Percentiles rank a stretch among this genome's conserved stretches.
Evolutionary conservation across 208 protist genomes (phyloP).

Genomic region (Crithidia acanthocephali): DNA sequence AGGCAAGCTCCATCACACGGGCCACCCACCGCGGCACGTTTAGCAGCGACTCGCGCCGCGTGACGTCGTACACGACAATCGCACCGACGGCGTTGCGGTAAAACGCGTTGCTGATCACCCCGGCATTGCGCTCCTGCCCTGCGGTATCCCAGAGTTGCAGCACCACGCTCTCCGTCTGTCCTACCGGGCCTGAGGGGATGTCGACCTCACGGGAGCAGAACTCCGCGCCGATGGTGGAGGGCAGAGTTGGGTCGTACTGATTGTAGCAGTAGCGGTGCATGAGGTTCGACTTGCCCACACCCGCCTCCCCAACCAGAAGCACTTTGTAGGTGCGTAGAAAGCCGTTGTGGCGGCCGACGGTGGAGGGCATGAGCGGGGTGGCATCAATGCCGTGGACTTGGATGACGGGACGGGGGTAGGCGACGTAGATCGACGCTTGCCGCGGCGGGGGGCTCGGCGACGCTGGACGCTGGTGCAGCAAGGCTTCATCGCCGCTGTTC

Average conservation of each 20-base stretch:
- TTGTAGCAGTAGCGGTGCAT: constrained; percentile 95
- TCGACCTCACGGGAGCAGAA: constrained; percentile 96
- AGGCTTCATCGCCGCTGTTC: no score
- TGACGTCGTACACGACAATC: constrained; percentile 57
- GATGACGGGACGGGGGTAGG: constrained; percentile 14
- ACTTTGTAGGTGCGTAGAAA: constrained; percentile 95
- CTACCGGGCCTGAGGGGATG: constrained; percentile 50
- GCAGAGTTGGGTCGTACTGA: constrained; percentile 85
- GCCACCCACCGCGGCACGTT: constrained; percentile 43
- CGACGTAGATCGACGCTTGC: constrained; percentile 6
- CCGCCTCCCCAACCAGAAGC: constrained; percentile 95
- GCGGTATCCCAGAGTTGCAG: constrained; percentile 84
- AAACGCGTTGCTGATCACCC: constrained; percentile 47
- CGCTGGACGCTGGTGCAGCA: background rate
- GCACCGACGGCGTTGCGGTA: constrained; percentile 56
- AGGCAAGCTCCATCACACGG: constrained; percentile 34
- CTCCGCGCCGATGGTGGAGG: constrained; percentile 97
- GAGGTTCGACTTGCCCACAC: constrained; percentile 96
- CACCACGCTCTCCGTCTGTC: constrained; percentile 54
- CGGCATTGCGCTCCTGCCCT: constrained; percentile 45
- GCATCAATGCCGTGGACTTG: background rate
- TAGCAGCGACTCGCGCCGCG: constrained; percentile 38
- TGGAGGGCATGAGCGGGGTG: constrained; percentile 19
- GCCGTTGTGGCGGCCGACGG: constrained; percentile 20
- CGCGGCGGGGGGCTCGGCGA: background rate